These are phyloP conservation scores for Fusarium gaditjirri DNA, from an alignment of 2,329 filamentous ascomycete species.

Conservation along the genomic window DNA sequence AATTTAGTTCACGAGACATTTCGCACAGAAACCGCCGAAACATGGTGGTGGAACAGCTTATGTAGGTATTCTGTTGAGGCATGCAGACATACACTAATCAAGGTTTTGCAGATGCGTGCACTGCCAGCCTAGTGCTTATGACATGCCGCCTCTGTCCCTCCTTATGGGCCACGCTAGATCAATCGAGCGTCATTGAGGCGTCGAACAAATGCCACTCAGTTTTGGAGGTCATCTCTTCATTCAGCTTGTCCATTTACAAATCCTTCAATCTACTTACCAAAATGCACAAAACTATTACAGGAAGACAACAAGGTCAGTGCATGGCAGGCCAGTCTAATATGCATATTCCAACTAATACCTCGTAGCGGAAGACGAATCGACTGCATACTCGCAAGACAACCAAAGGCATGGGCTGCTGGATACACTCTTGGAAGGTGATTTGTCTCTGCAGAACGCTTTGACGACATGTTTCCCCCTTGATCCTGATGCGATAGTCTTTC, in stretches of 20 bases:
- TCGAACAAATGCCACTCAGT: not conserved
- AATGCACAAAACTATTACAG: not conserved
- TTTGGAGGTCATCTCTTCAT: not conserved
- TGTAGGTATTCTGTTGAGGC: not conserved
- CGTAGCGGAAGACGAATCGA: no score
- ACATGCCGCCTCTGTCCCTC: not conserved
- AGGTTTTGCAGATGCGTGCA: not conserved
- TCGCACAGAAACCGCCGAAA: not conserved
- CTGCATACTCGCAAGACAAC: not conserved
- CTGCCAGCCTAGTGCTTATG: not conserved
- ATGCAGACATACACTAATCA: not conserved
- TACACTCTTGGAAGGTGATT: not conserved
- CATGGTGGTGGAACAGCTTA: conserved; percentile 2
- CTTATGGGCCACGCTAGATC: not conserved
- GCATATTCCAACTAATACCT: rapidly evolving
- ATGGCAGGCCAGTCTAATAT: rapidly evolving
- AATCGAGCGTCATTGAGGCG: rapidly evolving
- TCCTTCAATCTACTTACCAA: not conserved
- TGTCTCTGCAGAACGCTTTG: not conserved
- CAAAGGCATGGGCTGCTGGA: not conserved
- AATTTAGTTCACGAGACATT: not conserved
- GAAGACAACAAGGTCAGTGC: not conserved
- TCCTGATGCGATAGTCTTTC: not conserved
- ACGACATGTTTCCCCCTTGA: not conserved
- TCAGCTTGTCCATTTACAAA: not conserved